phyloP scores from a whole-genome alignment of 805 yeast genomes.

The Wickerhamiella dianesei region DNA sequence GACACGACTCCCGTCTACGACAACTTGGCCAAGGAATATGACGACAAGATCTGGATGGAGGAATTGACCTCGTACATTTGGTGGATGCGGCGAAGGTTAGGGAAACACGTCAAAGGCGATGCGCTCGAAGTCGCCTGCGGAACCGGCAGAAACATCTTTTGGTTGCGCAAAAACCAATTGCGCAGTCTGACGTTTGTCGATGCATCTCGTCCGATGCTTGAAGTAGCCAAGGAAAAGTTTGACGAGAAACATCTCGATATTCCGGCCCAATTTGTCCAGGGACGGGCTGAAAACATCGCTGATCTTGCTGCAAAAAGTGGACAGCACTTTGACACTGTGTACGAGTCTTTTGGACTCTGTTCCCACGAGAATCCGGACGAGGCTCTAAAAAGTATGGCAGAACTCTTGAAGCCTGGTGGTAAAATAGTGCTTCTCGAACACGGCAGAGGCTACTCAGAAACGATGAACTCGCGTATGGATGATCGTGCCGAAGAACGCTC shows the following conservation, averaged over 20 bases:
- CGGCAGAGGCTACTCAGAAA: constrained; percentile 72
- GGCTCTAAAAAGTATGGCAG: constrained; percentile 61
- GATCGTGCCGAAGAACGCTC: constrained; percentile 70
- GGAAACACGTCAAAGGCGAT: constrained; percentile 71
- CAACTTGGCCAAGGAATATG: constrained; percentile 65
- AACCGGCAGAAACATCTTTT: constrained; percentile 84
- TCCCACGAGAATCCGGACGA: constrained; percentile 87
- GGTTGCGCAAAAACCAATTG: constrained; percentile 44
- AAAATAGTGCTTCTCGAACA: constrained; percentile 80
- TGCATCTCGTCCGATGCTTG: constrained; percentile 76
- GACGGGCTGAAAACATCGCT: constrained; percentile 71
- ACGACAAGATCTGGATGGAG: constrained; percentile 62
- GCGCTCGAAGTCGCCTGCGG: constrained; percentile 93
- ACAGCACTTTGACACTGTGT: constrained; percentile 70
- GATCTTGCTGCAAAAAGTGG: constrained; percentile 34
- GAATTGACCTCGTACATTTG: constrained; percentile 37
- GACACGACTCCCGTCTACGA: constrained; percentile 64
- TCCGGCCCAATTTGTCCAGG: constrained; percentile 84
- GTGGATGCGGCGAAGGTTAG: constrained; percentile 60
- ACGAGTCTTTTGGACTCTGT: constrained; percentile 91
- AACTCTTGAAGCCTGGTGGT: constrained; percentile 76
- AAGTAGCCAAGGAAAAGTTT: constrained; percentile 62
- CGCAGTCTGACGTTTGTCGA: constrained; percentile 75
- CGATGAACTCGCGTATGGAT: constrained; percentile 69
- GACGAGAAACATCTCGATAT: constrained; percentile 26